A percentile compares a stretch with the other conserved stretches of the same genome.
phyloP scores from a whole-genome alignment of 2,329 filamentous ascomycete species.

The Myriosclerotinia duriaeana region DNA sequence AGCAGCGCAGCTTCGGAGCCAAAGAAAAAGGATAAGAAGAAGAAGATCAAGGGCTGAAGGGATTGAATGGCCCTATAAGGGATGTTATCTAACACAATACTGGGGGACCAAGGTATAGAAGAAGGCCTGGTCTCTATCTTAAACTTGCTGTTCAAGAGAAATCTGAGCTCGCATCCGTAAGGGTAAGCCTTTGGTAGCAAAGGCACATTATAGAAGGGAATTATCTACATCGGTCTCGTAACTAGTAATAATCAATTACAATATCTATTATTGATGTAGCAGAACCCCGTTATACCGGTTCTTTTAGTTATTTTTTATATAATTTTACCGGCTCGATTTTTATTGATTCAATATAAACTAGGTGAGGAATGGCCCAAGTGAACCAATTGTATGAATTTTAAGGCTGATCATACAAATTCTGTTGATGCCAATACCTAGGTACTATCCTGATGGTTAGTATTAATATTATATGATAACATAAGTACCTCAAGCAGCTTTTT shows the following conservation, averaged over 20 bases:
- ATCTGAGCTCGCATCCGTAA: conserved; percentile 14
- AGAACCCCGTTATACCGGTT: no score
- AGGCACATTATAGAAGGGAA: conserved; percentile 1
- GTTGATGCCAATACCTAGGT: no score
- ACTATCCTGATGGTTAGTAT: no score
- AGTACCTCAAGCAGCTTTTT: no score
- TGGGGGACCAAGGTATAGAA: not conserved
- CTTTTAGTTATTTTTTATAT: no score
- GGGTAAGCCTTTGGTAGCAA: conserved; percentile 24
- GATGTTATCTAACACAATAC: not conserved
- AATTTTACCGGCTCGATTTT: no score
- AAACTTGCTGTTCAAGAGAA: not conserved
- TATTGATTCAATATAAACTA: no score
- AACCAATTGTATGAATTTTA: no score
- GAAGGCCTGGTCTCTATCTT: not conserved
- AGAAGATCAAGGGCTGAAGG: conserved; percentile 35
- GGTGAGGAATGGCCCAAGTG: no score
- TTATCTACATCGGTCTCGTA: not conserved
- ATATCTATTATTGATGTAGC: no score
- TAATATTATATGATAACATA: no score
- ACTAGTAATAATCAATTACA: not conserved
- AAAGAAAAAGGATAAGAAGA: conserved; percentile 50
- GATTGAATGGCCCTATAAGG: not conserved
- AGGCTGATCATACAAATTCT: no score
- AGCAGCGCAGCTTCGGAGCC: conserved; percentile 42